Conservation (phyloP, 768 basidiomycete species). For the Termitomyces sp. region DNA sequence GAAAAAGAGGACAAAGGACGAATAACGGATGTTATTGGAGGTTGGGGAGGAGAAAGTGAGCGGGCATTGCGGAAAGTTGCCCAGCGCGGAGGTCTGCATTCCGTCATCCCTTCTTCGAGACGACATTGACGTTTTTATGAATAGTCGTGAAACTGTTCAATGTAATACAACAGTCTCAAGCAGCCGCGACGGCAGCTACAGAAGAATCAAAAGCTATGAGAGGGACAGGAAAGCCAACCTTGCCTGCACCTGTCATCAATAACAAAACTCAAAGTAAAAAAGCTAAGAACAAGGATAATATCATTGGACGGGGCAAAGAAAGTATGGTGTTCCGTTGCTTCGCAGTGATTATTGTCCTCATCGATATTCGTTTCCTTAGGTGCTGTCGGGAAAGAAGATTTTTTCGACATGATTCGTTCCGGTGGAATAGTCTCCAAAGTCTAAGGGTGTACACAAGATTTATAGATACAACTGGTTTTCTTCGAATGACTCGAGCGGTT, state of each 20-base stretch:
- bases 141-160: slow-evolving; percentile 85
- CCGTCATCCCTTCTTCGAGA: not conserved
- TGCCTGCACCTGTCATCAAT: slow-evolving; percentile 59
- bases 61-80: slow-evolving; percentile 76
- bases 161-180: slow-evolving; percentile 77
- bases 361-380: slow-evolving; percentile 25
- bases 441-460: slow-evolving; percentile 21
- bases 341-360: slow-evolving; percentile 6
- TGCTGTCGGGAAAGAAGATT: slow-evolving; percentile 62
- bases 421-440: slow-evolving; percentile 74
- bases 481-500: not conserved
- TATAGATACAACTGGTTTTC: not conserved
- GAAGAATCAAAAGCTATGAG: slow-evolving; percentile 56
- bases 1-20: slow-evolving; percentile 67
- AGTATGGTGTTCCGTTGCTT: slow-evolving; percentile 29
- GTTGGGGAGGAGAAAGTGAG: slow-evolving; percentile 86
- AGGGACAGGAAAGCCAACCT: slow-evolving; percentile 68
- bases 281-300: slow-evolving; percentile 47
- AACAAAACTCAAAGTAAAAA: slow-evolving; percentile 38
- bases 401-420: slow-evolving; percentile 79
- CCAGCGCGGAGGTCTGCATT: slow-evolving; percentile 67
- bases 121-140: not conserved
- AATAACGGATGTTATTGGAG: slow-evolving; percentile 70
- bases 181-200: slow-evolving; percentile 41
- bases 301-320: slow-evolving; percentile 51